phyloP scores from a whole-genome alignment of 1,284 basidiomycete species.

The Irpex rosettiformis region DNA sequence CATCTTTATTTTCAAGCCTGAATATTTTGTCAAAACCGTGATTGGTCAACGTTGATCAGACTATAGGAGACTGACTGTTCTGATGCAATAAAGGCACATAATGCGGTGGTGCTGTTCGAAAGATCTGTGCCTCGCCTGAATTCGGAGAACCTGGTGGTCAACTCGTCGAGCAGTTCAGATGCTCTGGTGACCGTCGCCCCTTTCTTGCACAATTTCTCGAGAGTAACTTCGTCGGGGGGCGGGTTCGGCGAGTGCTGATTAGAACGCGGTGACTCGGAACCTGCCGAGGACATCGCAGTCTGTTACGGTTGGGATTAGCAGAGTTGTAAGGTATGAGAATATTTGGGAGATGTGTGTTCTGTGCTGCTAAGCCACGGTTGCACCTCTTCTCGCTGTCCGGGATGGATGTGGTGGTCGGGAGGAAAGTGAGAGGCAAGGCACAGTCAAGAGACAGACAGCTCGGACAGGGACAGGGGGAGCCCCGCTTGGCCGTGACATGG shows the following conservation, averaged over 20 bases:
- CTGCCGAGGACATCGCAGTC: slow-evolving; percentile 1
- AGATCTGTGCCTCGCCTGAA: neutral
- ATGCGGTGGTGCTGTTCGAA: neutral
- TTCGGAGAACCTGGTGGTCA: neutral
- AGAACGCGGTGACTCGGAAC: neutral
- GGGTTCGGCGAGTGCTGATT: neutral
- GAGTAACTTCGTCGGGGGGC: neutral
- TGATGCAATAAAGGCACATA: slow-evolving; percentile 5
- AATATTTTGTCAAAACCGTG: neutral
- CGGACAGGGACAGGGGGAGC: neutral
- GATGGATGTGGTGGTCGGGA: neutral
- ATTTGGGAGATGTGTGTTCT: neutral
- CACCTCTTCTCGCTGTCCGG: neutral
- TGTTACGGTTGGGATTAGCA: neutral
- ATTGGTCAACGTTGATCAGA: neutral
- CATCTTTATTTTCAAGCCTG: slow-evolving; percentile 1
- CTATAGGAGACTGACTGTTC: slow-evolving; percentile 1
- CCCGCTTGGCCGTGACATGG: neutral
- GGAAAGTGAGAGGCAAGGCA: neutral
- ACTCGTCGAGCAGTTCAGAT: neutral
- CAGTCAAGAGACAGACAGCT: neutral
- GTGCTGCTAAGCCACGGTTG: neutral
- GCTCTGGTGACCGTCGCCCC: neutral
- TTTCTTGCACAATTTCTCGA: neutral
- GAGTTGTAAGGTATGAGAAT: neutral